These are phyloP conservation scores for Veloporphyrellus conicus DNA, from an alignment of 1,284 basidiomycete genomes.

Conservation along the genomic window DNA sequence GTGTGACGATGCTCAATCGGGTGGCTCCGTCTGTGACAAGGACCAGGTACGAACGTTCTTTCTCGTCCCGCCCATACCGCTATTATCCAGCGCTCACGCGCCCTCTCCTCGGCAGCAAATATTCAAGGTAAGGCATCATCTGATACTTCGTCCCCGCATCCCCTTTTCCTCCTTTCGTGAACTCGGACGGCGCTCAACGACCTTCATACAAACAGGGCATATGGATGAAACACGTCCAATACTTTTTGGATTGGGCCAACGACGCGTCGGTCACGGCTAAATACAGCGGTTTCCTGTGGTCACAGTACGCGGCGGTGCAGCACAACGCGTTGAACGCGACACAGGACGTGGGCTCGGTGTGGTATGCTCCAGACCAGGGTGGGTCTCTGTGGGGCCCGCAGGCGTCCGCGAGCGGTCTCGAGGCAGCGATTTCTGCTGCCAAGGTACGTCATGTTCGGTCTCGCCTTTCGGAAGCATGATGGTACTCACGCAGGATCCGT, in stretches of 20 bases:
- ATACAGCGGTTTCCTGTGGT: conserved; percentile 39
- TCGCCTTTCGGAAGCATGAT: no score
- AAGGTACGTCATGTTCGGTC: no score
- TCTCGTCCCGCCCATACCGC: no score
- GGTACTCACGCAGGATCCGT: no score
- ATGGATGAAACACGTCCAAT: conserved; percentile 45
- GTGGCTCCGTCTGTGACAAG: conserved; percentile 40
- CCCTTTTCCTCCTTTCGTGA: background rate
- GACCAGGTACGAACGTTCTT: conserved; percentile 43
- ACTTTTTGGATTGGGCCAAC: conserved; percentile 40
- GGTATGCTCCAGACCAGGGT: conserved; percentile 23
- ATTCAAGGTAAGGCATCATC: conserved; percentile 37
- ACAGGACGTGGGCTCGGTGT: conserved; percentile 42
- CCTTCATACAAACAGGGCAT: conserved; percentile 31
- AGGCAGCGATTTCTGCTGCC: conserved; percentile 11
- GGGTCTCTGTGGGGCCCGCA: conserved; percentile 31
- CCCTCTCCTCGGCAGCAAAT: conserved; percentile 34
- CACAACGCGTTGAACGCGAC: conserved; percentile 36
- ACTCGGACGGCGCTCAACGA: background rate
- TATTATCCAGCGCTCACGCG: background rate
- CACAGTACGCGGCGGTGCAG: conserved; percentile 39
- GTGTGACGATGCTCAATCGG: conserved; percentile 44
- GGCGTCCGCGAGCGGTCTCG: conserved; percentile 32
- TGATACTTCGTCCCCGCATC: no score
- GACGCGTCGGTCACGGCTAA: conserved; percentile 36